Conservation (phyloP, 2,329 filamentous ascomycete species). For the Penicillium brasilianum region DNA sequence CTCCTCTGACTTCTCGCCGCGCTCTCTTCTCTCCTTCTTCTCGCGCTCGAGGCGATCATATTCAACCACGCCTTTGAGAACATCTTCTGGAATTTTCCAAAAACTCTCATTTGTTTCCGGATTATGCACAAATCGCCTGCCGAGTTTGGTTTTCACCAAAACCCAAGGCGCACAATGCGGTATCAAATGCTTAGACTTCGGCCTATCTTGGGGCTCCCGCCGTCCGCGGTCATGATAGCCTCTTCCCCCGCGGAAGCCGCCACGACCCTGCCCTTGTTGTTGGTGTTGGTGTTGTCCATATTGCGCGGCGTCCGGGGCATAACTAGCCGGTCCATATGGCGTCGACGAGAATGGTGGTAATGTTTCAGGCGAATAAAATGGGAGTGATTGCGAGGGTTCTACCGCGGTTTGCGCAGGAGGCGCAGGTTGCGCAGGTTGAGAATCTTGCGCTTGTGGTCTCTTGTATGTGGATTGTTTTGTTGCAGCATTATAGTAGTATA, state of each 20-base stretch:
- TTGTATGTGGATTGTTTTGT: slow-evolving; percentile 89
- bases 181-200: slow-evolving; percentile 77
- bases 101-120: slow-evolving; percentile 83
- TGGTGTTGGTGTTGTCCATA: slow-evolving; percentile 32
- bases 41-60: slow-evolving; percentile 75
- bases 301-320: slow-evolving; percentile 19
- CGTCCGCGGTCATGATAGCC: slow-evolving; percentile 65
- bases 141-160: slow-evolving; percentile 89
- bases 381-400: slow-evolving; percentile 47
- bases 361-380: slow-evolving; percentile 40
- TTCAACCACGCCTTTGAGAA: slow-evolving; percentile 74
- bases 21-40: slow-evolving; percentile 62
- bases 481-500: slow-evolving; percentile 82
- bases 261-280: slow-evolving; percentile 49
- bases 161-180: slow-evolving; percentile 86
- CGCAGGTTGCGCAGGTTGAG: slow-evolving; percentile 26
- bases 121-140: slow-evolving; percentile 89
- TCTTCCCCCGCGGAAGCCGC: slow-evolving; percentile 56
- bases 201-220: slow-evolving; percentile 76
- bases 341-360: slow-evolving; percentile 45
- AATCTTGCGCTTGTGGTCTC: slow-evolving; percentile 61
- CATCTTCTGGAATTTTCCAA: slow-evolving; percentile 90
- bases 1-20: slow-evolving; percentile 34
- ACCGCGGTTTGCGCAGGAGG: slow-evolving; percentile 39
- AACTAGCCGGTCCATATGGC: slow-evolving; percentile 39